phyloP scores from a whole-genome alignment of 495 filamentous ascomycete genomes.

The Penicillium cataractarum region DNA sequence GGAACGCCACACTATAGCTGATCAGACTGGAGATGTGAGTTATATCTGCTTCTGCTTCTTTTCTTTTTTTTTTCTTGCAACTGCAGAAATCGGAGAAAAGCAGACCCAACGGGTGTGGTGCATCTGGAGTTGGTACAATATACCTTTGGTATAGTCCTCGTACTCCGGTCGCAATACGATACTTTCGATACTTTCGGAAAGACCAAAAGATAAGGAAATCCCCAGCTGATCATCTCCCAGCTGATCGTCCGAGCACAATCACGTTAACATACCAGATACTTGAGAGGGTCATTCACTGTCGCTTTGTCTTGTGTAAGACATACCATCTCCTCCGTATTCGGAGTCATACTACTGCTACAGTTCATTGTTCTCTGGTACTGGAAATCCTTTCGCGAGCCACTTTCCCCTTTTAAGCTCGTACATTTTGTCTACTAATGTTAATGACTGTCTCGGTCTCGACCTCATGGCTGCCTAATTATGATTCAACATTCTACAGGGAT shows the following conservation, averaged over 20 bases:
- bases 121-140: background rate
- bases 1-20: constrained; percentile 26
- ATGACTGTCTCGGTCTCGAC: background rate
- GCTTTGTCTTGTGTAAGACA: background rate
- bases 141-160: background rate
- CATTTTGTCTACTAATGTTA: background rate
- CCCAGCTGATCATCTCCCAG: constrained; percentile 3
- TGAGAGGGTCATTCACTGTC: background rate
- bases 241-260: background rate
- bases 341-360: background rate
- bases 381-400: background rate
- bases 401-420: background rate
- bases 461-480: background rate
- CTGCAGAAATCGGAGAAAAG: constrained; percentile 1
- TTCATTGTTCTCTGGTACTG: background rate
- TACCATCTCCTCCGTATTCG: background rate
- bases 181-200: background rate
- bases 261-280: background rate
- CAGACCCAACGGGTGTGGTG: background rate
- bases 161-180: constrained; percentile 2
- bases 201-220: constrained; percentile 7
- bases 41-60: too few relatives aligned
- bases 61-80: constrained; percentile 4
- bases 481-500: background rate
- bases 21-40: constrained; percentile 13